Percentiles rank a stretch among this genome's conserved stretches.
Conservation (phyloP, 805 yeast species). For the Yamadazyma philogaea region DNA sequence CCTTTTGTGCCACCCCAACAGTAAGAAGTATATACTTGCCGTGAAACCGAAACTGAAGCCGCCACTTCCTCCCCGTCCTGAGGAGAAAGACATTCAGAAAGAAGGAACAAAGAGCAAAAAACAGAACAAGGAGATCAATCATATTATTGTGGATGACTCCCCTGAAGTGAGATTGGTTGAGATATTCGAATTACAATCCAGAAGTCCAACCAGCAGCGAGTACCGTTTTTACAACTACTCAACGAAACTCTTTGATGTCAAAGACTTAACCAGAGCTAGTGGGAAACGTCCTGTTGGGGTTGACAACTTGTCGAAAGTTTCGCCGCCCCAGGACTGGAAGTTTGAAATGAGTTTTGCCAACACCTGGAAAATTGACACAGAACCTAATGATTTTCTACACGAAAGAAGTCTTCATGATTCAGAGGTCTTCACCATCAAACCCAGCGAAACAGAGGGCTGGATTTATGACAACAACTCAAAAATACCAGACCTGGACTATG, state of each 20-base stretch:
- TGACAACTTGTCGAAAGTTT: constrained; percentile 48
- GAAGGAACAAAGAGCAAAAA: background rate
- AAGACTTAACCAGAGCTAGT: constrained; percentile 37
- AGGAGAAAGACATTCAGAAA: constrained; percentile 6
- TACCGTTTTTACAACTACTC: constrained; percentile 66
- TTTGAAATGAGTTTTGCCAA: constrained; percentile 52
- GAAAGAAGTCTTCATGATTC: constrained; percentile 37
- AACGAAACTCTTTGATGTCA: constrained; percentile 49
- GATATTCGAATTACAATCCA: constrained; percentile 70
- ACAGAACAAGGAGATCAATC: constrained; percentile 23
- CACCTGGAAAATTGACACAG: constrained; percentile 63
- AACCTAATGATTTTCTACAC: constrained; percentile 50
- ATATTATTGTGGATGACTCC: constrained; percentile 67
- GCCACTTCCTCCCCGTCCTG: constrained; percentile 1
- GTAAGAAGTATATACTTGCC: constrained; percentile 27
- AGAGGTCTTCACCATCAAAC: constrained; percentile 18
- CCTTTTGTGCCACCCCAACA: constrained; percentile 58
- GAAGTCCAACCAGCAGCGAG: constrained; percentile 53
- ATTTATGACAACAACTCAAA: constrained; percentile 36
- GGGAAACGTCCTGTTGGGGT: constrained; percentile 67
- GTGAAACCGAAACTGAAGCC: constrained; percentile 13
- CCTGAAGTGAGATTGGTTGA: constrained; percentile 66
- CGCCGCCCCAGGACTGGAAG: constrained; percentile 73
- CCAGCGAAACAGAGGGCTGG: constrained; percentile 47
- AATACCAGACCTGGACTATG: constrained; percentile 32